Evolutionary conservation across 345 rosid genomes (phyloP), one percentile per base, ranked within the genome.

Genomic region (Pseudoturritis turrita): DNA sequence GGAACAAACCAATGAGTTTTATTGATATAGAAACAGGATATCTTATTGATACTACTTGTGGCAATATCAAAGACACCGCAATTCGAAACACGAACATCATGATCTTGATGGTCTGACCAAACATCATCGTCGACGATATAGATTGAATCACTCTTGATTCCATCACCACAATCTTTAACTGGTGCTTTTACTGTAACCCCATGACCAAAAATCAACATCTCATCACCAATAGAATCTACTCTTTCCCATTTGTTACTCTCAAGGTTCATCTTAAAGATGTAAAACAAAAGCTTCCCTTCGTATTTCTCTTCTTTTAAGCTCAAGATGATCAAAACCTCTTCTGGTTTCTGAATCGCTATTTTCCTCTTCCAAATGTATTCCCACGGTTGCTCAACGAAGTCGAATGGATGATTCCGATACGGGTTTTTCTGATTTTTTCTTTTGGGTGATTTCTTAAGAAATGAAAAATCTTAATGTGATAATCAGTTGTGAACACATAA

Each of bases 171-270:
- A 45, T 45, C 55, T 46, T 12, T 6, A 45, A 35, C 6, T 3
- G 15, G 57, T 7, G 35, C 14, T 26, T 15, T 47, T 36, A 65
- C 8, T 14, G 47, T 65, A 50, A 21, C 15, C 3, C 36, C 49
- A 65, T 37, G 26, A 23, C 17, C 36, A 37, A 50, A 23, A 9
- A 33, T 9, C 7, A 63, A 6, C 69, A 64, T 47, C 69, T 63
- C 56, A 33, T 64, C 69, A 11, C 69, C 45, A 21, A 47, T 64
- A 19, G 69, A 47, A 8, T 18, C 0, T 3, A 63, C 43, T 46
- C 56, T 63, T 63, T 63, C 68, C 68, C 68, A 63, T 9, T 47
- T 31, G 2, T 7, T 2, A 63, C 41, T 18, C 54, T 45, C 55
- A 45, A 12, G 4, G 46, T 63, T 62, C 67, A 44, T 10, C 45